A percentile compares a stretch with the other conserved stretches of the same genome.
These are phyloP conservation scores for Casaregolazyma suthepensis DNA, from an alignment of 1,139 yeast species.

Conservation along the genomic window DNA sequence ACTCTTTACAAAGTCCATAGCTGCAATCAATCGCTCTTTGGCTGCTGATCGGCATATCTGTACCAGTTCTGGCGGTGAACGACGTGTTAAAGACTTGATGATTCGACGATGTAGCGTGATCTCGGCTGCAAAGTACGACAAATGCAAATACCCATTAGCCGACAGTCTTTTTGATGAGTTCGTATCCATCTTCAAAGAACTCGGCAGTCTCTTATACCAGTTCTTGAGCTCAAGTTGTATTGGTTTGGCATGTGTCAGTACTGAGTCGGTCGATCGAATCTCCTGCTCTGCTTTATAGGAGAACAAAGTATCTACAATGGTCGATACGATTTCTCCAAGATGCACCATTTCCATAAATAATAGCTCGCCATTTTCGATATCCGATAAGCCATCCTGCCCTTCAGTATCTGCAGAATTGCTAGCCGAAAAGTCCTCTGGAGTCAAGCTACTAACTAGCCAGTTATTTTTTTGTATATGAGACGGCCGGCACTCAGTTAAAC, in stretches of 20 bases:
- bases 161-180: slow-evolving; percentile 25
- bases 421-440: slow-evolving; percentile 31
- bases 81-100: slow-evolving; percentile 44
- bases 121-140: slow-evolving; percentile 85
- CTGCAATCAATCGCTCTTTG: slow-evolving; percentile 68
- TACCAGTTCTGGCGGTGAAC: slow-evolving; percentile 59
- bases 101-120: slow-evolving; percentile 78
- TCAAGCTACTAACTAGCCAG: slow-evolving; percentile 31
- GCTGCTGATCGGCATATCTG: slow-evolving; percentile 82
- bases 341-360: slow-evolving; percentile 66
- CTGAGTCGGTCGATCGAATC: slow-evolving; percentile 53
- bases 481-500: slow-evolving; percentile 72
- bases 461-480: slow-evolving; percentile 45
- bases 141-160: slow-evolving; percentile 67
- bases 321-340: slow-evolving; percentile 63
- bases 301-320: slow-evolving; percentile 63
- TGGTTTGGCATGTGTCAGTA: slow-evolving; percentile 75
- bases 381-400: slow-evolving; percentile 55
- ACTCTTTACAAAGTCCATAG: slow-evolving; percentile 71
- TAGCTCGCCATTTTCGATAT: slow-evolving; percentile 59
- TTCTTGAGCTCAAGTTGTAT: slow-evolving; percentile 68
- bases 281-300: slow-evolving; percentile 60
- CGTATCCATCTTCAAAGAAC: slow-evolving; percentile 42
- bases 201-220: slow-evolving; percentile 81
- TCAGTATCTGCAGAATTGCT: slow-evolving; percentile 47